Base-by-base conservation (phyloP, 768 basidiomycete genomes). In the Xerocomellus chrysenteron region DNA sequence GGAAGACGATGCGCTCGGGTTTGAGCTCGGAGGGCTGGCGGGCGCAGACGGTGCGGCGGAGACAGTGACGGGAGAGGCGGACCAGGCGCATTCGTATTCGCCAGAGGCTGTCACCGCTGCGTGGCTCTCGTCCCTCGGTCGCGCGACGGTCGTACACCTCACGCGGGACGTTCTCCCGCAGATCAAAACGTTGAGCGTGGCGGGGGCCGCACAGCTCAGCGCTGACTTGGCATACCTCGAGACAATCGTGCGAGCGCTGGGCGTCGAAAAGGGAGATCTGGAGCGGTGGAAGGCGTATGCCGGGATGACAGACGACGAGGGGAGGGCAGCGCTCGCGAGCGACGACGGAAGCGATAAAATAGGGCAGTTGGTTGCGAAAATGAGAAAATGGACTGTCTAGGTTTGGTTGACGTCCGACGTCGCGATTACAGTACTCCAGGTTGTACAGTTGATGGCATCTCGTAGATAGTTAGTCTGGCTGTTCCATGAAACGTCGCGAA, bases 111-210 rank as follows among this genome's bases (percentile, higher is more conserved):
- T 98, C 17, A 86, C 93, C 5, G 87, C 92, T 1, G 88, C 92
- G 2, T 98, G 96, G 95, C 83, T 98, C 12, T 83, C 88, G 35
- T 94, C 93, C 10, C 81, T 98, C n/a, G 90, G 92, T 0, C 85
- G 90, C 45, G 81, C 87, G 13, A 82, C 94, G 44, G 78, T 96
- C 37, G 77, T 82, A 2, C 82, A 94, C 67, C 76, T 99, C 45
- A 90, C 89, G 4, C 66, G 70, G 28, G 76, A 76, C 19, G 77
- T 92, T 33, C 79, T 99, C 1, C 93, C 95, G 14, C 75, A 77
- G 32, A 89, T 98, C 53, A 74, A 78, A 3, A 74, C 75, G 30
- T 73, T 98, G 46, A 82, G 85, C 2, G 60, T 69, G 11, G 74
- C 80, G 1, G 96, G 95, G 5, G 85, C 90, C 1, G 85, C 86